Percentiles rank a stretch among this genome's conserved stretches.
Evolutionary conservation across 768 basidiomycete genomes (phyloP).

Genomic region (Tephrocybe sp.): DNA sequence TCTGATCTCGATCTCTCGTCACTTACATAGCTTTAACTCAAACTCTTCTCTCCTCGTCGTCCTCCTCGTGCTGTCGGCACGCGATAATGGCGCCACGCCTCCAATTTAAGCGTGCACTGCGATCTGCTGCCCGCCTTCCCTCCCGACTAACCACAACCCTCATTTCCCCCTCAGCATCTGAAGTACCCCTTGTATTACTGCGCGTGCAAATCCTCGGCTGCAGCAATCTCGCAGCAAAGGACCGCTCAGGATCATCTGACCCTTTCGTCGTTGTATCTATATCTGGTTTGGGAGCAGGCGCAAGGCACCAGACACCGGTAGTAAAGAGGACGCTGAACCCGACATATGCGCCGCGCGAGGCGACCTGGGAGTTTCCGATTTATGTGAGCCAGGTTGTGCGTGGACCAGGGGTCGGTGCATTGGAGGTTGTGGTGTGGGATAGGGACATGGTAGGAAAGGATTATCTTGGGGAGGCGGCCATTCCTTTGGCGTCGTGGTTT

Average conservation of each 20-base stretch:
- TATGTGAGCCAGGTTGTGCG: constrained; percentile 64
- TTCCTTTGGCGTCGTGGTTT: constrained; percentile 87
- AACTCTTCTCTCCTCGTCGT: no score
- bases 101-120: constrained; percentile 1
- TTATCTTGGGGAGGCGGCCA: constrained; percentile 84
- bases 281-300: constrained; percentile 30
- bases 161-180: background rate
- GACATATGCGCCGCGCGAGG: constrained; percentile 57
- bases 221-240: constrained; percentile 57
- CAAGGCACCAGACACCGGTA: constrained; percentile 69
- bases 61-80: no score
- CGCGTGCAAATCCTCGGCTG: constrained; percentile 69
- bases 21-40: no score
- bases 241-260: constrained; percentile 69
- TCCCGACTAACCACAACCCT: background rate
- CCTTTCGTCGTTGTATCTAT: constrained; percentile 66
- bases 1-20: no score
- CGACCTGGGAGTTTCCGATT: constrained; percentile 89
- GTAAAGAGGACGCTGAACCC: constrained; percentile 73
- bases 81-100: background rate
- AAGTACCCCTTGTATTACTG: constrained; percentile 56
- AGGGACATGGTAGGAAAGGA: constrained; percentile 89
- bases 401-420: constrained; percentile 45
- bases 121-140: background rate
- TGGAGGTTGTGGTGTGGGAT: constrained; percentile 93